Base-by-base conservation (phyloP, 202 grass and related monocot species). In the Zizania palustris region DNA sequence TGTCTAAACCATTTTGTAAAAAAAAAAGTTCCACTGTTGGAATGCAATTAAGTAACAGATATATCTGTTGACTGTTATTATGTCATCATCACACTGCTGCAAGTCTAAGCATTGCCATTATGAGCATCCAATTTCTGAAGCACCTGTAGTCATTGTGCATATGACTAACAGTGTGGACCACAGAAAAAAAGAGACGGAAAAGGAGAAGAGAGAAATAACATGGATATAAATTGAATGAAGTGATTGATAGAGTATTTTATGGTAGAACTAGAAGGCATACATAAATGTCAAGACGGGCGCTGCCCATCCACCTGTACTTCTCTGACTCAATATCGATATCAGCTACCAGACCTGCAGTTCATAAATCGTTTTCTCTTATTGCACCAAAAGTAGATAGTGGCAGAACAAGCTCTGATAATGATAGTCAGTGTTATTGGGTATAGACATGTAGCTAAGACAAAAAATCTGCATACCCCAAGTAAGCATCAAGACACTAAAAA, bases 271-370 rank as follows among this genome's bases (percentile, higher is more conserved):
- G 67, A 53, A 82, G 7, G 78, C 83, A 73, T 86, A 96, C 96
- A 89, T 99, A 99, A 63, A 99, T 83, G 2, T 91, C 85, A 60
- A 99, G 51, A 16, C 96, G 96, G 81, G 85, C 85, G 13, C 92
- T 91, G 85, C 96, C 92, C 88, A 99, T 87, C 96, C 96, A 99
- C 78, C 96, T 93, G 62, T 91, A 96, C 60, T 96, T 99, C 75
- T 99, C 96, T 20, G 96, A 99, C 63, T 99, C 90, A 36, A 99
- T 99, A 87, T 99, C 96, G 60, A 99, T 75, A 85, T 99, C 96
- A 82, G 96, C 96, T 64, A 92, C 78, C 72, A 99, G 85, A 44
- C 96, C 96, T 99, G 85, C 71, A 84, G 58, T 83, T 72, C 60
- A 72, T 21, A 81, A 45, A 77, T 78, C 67, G 70, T 80, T 88